Evolutionary conservation across 2,329 filamentous ascomycete species (phyloP).

Genomic region (Aspergillus carbonarius): DNA sequence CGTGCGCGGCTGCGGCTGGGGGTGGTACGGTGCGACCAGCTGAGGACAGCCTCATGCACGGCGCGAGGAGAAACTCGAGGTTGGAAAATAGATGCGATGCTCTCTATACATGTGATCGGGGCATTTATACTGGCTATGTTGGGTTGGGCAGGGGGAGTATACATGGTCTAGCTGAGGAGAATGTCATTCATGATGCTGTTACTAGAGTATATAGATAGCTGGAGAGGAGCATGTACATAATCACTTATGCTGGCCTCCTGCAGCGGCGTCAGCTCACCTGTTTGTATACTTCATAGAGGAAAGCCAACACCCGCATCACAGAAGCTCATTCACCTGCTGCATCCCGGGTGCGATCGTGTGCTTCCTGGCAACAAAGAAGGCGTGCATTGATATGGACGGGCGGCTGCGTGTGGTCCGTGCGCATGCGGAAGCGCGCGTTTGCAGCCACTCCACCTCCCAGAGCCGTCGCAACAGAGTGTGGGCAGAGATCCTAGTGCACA

Average conservation of each 20-base stretch:
- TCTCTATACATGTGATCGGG: background rate
- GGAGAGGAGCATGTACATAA: background rate
- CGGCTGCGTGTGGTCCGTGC: constrained; percentile 19
- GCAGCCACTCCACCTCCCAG: constrained; percentile 30
- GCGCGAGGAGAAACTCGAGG: background rate
- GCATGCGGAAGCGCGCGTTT: constrained; percentile 23
- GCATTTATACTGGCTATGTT: no score
- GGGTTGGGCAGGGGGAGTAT: rapidly evolving
- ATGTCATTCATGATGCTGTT: background rate
- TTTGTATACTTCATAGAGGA: background rate
- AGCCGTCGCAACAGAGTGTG: constrained; percentile 24
- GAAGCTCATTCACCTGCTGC: background rate
- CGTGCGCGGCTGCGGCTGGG: constrained; percentile 18
- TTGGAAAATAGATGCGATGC: background rate
- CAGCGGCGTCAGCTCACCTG: background rate
- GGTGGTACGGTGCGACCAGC: background rate
- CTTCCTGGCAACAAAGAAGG: background rate
- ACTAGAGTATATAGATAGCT: background rate
- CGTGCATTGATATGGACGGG: background rate
- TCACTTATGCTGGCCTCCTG: background rate
- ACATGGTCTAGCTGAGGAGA: background rate
- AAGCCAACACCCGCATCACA: background rate
- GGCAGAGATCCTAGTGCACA: constrained; percentile 20
- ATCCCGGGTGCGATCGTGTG: background rate
- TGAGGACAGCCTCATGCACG: background rate